Evolutionary conservation across 352 stramenopile species (phyloP).

Genomic region (Globisporangium irregulare): DNA sequence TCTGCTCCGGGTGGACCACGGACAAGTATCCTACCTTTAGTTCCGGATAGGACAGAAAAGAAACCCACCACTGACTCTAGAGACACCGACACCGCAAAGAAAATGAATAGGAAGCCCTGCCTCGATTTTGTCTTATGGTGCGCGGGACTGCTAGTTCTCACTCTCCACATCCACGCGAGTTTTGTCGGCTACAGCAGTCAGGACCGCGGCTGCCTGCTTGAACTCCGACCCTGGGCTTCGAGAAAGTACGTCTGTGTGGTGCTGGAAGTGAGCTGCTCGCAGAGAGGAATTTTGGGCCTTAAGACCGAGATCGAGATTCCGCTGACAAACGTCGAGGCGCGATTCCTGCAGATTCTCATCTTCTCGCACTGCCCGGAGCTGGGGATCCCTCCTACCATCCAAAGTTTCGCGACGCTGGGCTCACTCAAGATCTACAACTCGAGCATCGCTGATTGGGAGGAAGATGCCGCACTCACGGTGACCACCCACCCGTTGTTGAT

Average conservation of each 20-base stretch:
- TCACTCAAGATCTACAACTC: conserved; percentile 17
- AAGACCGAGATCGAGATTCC: neutral
- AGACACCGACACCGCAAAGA: neutral
- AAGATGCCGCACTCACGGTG: conserved; percentile 12
- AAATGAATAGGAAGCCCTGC: neutral
- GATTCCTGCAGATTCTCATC: neutral
- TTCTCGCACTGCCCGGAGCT: conserved; percentile 10
- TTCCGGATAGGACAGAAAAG: neutral
- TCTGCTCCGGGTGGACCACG: neutral
- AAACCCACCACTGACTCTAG: neutral
- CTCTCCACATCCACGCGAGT: neutral
- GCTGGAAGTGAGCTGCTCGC: conserved; percentile 14
- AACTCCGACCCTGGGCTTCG: conserved; percentile 6
- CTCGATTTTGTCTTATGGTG: conserved; percentile 3
- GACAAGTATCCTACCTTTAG: neutral
- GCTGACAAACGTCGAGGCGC: neutral
- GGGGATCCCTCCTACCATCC: neutral
- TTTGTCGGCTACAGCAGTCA: neutral
- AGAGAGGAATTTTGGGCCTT: neutral
- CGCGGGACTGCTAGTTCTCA: conserved; percentile 6
- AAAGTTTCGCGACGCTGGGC: neutral
- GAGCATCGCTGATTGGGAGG: neutral
- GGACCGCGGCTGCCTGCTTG: conserved; percentile 1
- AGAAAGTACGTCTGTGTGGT: conserved; percentile 5
- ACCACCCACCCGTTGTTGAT: neutral